Percentiles rank a stretch among this genome's conserved stretches.
Conservation (phyloP, 2,329 filamentous ascomycete species). For the Tolypocladium cylindrosporum region DNA sequence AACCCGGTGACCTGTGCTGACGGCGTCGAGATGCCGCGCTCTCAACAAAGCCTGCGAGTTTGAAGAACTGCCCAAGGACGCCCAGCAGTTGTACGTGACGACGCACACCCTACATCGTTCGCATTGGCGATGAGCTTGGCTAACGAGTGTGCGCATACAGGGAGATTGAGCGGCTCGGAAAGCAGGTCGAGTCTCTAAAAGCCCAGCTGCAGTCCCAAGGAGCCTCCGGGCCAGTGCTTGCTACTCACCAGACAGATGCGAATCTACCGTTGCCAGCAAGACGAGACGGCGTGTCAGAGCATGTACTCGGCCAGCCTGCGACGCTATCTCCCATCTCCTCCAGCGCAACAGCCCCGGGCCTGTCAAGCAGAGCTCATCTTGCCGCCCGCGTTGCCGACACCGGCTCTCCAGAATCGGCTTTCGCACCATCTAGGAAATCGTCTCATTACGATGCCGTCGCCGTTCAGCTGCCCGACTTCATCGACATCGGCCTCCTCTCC, state of each 20-base stretch:
- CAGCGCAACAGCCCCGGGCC: background rate
- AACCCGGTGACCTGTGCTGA: background rate
- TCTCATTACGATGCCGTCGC: background rate
- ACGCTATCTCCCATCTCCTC: background rate
- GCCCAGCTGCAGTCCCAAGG: constrained; percentile 1
- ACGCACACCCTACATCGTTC: background rate
- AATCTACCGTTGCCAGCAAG: too few relatives aligned
- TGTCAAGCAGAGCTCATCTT: background rate
- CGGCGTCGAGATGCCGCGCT: constrained; percentile 8
- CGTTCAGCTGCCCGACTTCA: constrained; percentile 9
- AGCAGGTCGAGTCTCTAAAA: constrained; percentile 1
- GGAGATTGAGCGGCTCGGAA: background rate
- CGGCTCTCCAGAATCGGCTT: background rate
- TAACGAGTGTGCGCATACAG: background rate
- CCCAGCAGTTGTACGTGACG: constrained; percentile 8
- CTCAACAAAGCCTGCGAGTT: constrained; percentile 13
- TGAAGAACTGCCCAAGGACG: constrained; percentile 12
- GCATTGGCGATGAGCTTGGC: background rate
- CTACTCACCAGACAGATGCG: background rate
- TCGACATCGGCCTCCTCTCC: constrained; percentile 11
- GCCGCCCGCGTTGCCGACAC: background rate
- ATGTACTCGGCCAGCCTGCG: background rate
- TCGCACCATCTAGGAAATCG: background rate
- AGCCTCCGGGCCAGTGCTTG: background rate
- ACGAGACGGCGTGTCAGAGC: background rate